Percentiles rank a stretch among this genome's conserved stretches.
Conservation (phyloP, 345 rosid genomes). For the Brassica carinata region DNA sequence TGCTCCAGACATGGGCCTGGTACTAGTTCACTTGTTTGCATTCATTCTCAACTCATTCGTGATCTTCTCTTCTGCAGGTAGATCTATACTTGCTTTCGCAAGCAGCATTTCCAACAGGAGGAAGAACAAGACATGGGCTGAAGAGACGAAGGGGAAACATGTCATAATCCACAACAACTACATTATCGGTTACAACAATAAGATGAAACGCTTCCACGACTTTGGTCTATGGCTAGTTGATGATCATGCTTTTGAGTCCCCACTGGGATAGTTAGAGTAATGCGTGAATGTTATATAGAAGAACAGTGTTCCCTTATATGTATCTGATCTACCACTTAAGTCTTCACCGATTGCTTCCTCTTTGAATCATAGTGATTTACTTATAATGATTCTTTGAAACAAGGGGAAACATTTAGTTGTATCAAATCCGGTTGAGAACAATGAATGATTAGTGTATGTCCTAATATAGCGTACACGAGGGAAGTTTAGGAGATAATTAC, state of each 20-base stretch:
- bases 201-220: conserved; percentile 75
- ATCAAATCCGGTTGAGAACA: too few species aligned
- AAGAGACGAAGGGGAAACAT: conserved; percentile 10
- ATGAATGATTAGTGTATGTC: too few species aligned
- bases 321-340: too few species aligned
- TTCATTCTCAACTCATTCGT: not conserved
- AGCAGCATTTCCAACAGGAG: conserved; percentile 2
- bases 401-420: not conserved
- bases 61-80: conserved; percentile 42
- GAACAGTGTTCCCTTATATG: not conserved
- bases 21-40: not conserved
- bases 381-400: not conserved
- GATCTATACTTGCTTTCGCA: conserved; percentile 45
- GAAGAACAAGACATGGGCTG: not conserved
- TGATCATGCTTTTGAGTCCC: conserved; percentile 64
- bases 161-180: conserved; percentile 4
- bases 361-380: not conserved
- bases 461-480: too few species aligned
- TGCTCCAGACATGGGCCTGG: not conserved
- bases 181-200: conserved; percentile 17
- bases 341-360: not conserved
- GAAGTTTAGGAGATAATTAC: too few species aligned
- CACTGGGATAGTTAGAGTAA: conserved; percentile 59
- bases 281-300: not conserved
- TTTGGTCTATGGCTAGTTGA: conserved; percentile 85